Evolutionary conservation across 495 filamentous ascomycete species (phyloP).

Genomic region (Gamarada debralockiae): DNA sequence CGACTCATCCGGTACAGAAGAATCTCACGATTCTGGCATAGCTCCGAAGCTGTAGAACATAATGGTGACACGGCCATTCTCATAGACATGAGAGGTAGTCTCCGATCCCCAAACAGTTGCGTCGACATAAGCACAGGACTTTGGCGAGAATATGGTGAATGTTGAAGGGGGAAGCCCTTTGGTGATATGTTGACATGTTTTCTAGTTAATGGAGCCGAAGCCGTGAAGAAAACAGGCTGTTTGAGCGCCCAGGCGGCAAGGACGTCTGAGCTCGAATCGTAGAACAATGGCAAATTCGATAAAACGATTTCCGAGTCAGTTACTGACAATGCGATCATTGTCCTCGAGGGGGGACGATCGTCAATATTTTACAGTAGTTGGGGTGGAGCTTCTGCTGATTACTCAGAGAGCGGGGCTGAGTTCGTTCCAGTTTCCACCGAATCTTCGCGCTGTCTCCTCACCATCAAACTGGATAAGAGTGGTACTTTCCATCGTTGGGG

Average conservation of each 20-base stretch:
- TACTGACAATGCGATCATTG: background rate
- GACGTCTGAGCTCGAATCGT: conserved; percentile 50
- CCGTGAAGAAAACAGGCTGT: conserved; percentile 65
- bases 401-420: conserved; percentile 49
- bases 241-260: conserved; percentile 52
- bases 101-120: conserved; percentile 65
- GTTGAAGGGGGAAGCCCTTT: conserved; percentile 53
- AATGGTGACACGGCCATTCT: conserved; percentile 69
- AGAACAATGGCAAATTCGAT: conserved; percentile 68
- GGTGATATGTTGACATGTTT: conserved; percentile 63
- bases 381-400: conserved; percentile 47
- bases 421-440: background rate
- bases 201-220: conserved; percentile 58
- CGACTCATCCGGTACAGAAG: conserved; percentile 60
- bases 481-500: conserved; percentile 61
- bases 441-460: too few relatives aligned
- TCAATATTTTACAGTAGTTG: conserved; percentile 26
- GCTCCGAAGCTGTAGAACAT: conserved; percentile 66
- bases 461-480: conserved; percentile 45
- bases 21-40: conserved; percentile 60
- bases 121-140: conserved; percentile 64
- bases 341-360: background rate
- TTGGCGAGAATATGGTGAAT: conserved; percentile 54
- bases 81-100: conserved; percentile 67
- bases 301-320: too few relatives aligned